These are phyloP conservation scores for Cymbopogon flexuosus DNA, from an alignment of 202 grass and related monocot genomes.

Conservation along the genomic window DNA sequence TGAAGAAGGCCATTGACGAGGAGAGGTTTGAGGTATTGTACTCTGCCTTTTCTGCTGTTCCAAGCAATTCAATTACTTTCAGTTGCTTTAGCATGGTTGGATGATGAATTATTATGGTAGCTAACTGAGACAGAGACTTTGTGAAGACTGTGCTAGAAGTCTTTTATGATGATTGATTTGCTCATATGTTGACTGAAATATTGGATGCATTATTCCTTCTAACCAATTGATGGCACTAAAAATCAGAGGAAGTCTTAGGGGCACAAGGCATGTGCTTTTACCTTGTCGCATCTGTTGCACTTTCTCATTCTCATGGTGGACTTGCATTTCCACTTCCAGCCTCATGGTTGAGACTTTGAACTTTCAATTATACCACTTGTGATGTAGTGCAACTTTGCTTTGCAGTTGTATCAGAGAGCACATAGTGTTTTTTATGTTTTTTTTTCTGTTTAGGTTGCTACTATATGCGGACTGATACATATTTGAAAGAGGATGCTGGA, in stretches of 20 bases:
- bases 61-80: neutral
- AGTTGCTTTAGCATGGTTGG: neutral
- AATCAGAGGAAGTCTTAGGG: neutral
- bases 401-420: neutral
- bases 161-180: neutral
- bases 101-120: neutral
- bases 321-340: neutral
- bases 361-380: neutral
- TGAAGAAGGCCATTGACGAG: slow-evolving; percentile 59
- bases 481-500: neutral
- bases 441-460: neutral
- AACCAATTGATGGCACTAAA: neutral
- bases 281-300: neutral
- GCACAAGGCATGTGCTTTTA: neutral
- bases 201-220: neutral
- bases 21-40: slow-evolving; percentile 72
- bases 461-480: neutral
- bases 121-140: neutral
- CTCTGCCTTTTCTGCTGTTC: neutral
- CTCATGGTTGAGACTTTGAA: slow-evolving; percentile 15
- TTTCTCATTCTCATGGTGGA: neutral
- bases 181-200: neutral
- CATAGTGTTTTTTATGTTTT: neutral
- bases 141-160: neutral
- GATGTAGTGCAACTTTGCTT: neutral